Percentiles rank a stretch among this genome's conserved stretches.
phyloP scores from a whole-genome alignment of 1,284 basidiomycete genomes.

The Anthracocystis walkeri region DNA sequence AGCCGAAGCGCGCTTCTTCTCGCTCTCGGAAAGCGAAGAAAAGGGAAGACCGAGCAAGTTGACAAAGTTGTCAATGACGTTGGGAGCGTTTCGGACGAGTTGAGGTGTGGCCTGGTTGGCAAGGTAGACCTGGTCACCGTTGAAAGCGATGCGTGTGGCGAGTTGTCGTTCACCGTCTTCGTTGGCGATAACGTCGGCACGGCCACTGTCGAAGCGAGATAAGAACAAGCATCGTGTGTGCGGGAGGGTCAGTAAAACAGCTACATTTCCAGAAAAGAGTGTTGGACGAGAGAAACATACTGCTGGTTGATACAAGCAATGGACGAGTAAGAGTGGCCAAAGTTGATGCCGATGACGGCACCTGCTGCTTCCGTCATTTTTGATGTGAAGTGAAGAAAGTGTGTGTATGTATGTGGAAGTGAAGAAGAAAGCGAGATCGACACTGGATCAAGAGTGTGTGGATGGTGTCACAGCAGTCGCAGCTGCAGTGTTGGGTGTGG shows the following conservation, averaged over 20 bases:
- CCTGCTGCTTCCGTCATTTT: constrained; percentile 62
- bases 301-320: constrained; percentile 93
- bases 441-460: not conserved
- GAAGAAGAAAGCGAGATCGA: constrained; percentile 6
- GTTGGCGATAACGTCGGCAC: constrained; percentile 81
- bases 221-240: not conserved
- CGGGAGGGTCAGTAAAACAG: constrained; percentile 15
- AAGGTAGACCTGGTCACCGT: constrained; percentile 79
- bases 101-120: constrained; percentile 95
- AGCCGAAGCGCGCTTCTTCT: constrained; percentile 81
- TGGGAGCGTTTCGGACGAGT: constrained; percentile 92
- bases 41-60: constrained; percentile 93
- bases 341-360: constrained; percentile 87
- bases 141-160: constrained; percentile 91
- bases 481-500: no score
- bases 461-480: not conserved
- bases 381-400: constrained; percentile 2
- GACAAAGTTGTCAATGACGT: constrained; percentile 93
- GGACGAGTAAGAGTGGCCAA: constrained; percentile 94
- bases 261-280: not conserved
- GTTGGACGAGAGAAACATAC: constrained; percentile 70
- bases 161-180: constrained; percentile 99
- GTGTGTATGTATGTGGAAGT: no score
- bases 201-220: constrained; percentile 45
- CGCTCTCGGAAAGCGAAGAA: constrained; percentile 77